phyloP scores from a whole-genome alignment of 441 rosid genomes.

The Populus hybrid region DNA sequence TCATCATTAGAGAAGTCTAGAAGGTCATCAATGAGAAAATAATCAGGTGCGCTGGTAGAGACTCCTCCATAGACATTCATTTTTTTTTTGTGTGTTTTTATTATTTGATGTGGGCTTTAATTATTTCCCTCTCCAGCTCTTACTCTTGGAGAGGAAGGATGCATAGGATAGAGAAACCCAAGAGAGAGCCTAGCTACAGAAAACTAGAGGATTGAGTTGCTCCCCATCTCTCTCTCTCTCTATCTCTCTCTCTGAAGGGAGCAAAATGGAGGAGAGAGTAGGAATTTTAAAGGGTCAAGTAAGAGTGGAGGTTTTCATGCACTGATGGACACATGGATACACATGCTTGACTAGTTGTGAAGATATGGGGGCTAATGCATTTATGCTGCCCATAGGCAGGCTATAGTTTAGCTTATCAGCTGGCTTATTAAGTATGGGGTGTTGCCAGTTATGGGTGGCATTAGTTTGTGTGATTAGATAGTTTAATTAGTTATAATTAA shows the following conservation, averaged over 20 bases:
- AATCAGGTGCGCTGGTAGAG: slow-evolving; percentile 23
- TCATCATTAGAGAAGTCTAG: slow-evolving; percentile 23
- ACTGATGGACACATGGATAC: slow-evolving; percentile 26
- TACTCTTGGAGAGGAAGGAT: not conserved
- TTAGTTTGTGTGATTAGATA: not conserved
- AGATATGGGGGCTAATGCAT: slow-evolving; percentile 4
- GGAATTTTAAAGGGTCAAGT: not conserved
- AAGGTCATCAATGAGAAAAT: slow-evolving; percentile 37
- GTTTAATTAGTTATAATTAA: not conserved
- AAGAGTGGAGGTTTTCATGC: slow-evolving; percentile 17
- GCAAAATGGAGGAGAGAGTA: not conserved
- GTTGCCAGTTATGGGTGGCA: not conserved
- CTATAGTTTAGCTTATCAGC: not conserved
- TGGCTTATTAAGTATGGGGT: not conserved
- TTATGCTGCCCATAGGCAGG: not conserved
- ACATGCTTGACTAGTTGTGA: slow-evolving; percentile 18
- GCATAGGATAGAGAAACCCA: not conserved
- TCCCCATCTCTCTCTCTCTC: not conserved
- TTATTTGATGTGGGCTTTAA: not conserved
- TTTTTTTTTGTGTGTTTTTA: not conserved
- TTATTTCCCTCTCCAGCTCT: not conserved
- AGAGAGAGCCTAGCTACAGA: not conserved
- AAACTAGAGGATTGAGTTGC: not conserved
- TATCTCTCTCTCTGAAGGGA: not conserved
- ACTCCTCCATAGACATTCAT: slow-evolving; percentile 55